These are phyloP conservation scores for Solanum acaule DNA, from an alignment of 257 asterid species.

Conservation along the genomic window DNA sequence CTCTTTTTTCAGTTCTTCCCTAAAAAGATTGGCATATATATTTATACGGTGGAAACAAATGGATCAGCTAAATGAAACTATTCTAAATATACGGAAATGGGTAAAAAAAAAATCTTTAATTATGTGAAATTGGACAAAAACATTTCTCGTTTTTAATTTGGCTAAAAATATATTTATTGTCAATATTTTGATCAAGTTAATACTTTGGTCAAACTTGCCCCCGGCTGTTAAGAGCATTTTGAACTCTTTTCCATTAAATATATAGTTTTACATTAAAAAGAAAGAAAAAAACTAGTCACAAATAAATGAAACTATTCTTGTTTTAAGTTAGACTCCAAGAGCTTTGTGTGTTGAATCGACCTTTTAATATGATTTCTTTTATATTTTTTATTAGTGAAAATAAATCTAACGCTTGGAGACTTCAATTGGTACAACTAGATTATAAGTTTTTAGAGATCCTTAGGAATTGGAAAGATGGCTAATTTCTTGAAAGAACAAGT, in stretches of 20 bases:
- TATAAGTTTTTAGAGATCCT: neutral
- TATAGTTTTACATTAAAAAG: too few species aligned
- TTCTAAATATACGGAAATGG: neutral
- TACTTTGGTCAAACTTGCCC: neutral
- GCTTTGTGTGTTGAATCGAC: too few species aligned
- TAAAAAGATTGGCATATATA: neutral
- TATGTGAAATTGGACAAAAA: neutral
- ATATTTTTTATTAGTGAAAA: neutral
- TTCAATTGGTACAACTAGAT: neutral
- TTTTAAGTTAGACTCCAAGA: too few species aligned
- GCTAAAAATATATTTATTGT: too few species aligned
- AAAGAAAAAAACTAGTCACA: too few species aligned
- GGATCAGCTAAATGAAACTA: neutral
- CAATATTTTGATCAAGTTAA: too few species aligned
- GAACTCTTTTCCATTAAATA: too few species aligned
- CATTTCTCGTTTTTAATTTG: too few species aligned
- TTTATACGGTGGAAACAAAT: neutral
- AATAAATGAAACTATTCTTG: too few species aligned
- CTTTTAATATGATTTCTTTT: too few species aligned
- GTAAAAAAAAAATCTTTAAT: too few species aligned
- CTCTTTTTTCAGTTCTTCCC: neutral
- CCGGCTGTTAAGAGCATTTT: neutral
- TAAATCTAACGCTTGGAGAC: neutral
- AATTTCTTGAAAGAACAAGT: neutral
- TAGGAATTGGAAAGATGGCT: neutral